Evolutionary conservation across 2,329 filamentous ascomycete genomes (phyloP), one percentile per base, ranked within the genome.

Genomic region (Aspergillus ochraceus): DNA sequence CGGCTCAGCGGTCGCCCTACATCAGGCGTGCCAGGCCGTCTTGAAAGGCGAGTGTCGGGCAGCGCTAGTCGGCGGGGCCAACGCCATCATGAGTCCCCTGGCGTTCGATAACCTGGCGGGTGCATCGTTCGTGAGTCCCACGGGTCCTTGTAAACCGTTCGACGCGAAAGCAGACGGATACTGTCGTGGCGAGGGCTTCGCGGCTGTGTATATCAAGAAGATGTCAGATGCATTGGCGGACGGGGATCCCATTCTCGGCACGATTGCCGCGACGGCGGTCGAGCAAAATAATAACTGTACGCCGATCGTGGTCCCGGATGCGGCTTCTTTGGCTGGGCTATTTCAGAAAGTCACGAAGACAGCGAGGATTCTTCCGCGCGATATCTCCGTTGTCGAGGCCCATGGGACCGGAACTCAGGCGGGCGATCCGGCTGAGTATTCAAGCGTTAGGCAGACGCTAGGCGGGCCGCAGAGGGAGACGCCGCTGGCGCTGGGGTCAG

Each of bases 141-240:
- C 75, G 1, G 81, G 82, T 0, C 70, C 74, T 9, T 84, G 81
- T 56, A 81, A 80, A 52, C 71, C 80, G 0, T 83, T 81, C 42
- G 80, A 82, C 52, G 70, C 71, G 4, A 64, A 71, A 8, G 82
- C 81, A 0, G 80, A 83, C 68, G 82, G 83, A 0, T 85, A 84
- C 61, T 83, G 80, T 59, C 79, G 83, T 17, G 80, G 75, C 0
- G 83, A 85, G 55, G 82, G 76, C 3, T 73, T 77, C 17, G 81
- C 73, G 0, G 69, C 77, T 8, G 68, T 84, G 4, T 71, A 83
- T 4, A 60, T 85, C n/a, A 85, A 84, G 67, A 68, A 69, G 14
- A 64, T 84, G 3, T 70, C 73, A 1, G 74, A 80, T 59, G 83
- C 84, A 1, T 39, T 81, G 12, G 72, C 70, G 3, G 80, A 82